Base-by-base conservation (phyloP, 805 yeast species). In the Kodamaea kakaduensis region DNA sequence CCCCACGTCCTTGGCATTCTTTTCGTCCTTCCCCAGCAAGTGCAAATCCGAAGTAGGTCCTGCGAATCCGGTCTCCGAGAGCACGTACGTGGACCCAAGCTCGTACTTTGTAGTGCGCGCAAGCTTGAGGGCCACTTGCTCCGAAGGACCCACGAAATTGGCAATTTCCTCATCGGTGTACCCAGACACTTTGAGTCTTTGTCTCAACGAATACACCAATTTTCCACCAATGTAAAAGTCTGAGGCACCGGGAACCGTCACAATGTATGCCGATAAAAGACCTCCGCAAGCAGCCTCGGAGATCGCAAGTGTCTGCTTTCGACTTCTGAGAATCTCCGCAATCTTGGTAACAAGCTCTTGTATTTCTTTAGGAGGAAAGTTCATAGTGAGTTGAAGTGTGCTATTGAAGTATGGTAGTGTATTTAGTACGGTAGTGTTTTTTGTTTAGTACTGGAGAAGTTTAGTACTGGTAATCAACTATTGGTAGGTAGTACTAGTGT, bases 231-330 rank as follows among this genome's bases (percentile, higher is more conserved):
- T 83, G 48, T 81, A 86, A 59, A 83, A 87, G 40, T 70, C 62
- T 7, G 93, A 81, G 0, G 95, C 95, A 3, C 96, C 95, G 0
- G 94, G 89, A 3, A 84, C 77, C 1, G 90, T 75, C 5, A 87
- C 87, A 14, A 86, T 55, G 49, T 84, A 85, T 1, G 95, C 84
- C 3, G 93, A 80, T 6, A 86, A 61, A 10, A 86, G 67, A 0
- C 96, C 96, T 6, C 96, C 96, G 56, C 95, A 86, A 0, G 95
- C 94, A 2, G 89, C 88, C 50, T 86, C 96, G 5, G 89, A 78
- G 1, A 84, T 81, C 0, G 94, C 84, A 15, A 86, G 61, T 1
- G 95, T 83, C 52, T 81, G 79, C 9, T 69, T 58, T 17, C 78
- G 64, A 13, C 56, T 52, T 13, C 73, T 58, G 16, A 86, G 66